These are phyloP conservation scores for Corrigiola litoralis DNA, from an alignment of 179 eudicot species.

Conservation along the genomic window DNA sequence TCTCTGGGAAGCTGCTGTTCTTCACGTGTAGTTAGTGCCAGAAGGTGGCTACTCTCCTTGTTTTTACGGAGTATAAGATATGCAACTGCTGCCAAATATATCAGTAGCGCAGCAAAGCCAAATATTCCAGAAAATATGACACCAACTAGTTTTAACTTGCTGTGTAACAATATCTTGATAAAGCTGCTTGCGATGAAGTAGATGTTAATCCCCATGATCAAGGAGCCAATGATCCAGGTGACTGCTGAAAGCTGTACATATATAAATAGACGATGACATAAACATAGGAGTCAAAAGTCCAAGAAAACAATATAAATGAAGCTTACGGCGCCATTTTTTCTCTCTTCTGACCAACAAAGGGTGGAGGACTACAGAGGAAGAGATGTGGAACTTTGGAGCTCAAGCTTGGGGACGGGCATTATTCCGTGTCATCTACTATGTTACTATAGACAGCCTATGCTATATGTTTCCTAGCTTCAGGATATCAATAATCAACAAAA, in stretches of 20 bases:
- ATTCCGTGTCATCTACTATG: too few species aligned
- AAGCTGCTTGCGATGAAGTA: constrained; percentile 70
- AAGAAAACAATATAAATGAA: neutral
- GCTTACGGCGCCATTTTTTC: too few species aligned
- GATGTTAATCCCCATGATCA: constrained; percentile 83
- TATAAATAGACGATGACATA: neutral
- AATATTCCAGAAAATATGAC: constrained; percentile 57
- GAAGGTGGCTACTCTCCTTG: constrained; percentile 50
- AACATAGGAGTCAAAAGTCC: neutral
- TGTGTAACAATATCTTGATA: constrained; percentile 54
- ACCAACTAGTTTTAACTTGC: constrained; percentile 47
- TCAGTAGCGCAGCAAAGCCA: constrained; percentile 59
- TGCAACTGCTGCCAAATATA: constrained; percentile 68
- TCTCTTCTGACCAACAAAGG: too few species aligned
- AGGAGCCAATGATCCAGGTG: constrained; percentile 81
- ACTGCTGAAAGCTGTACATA: constrained; percentile 63
- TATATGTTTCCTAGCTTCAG: too few species aligned
- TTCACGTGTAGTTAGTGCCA: constrained; percentile 46
- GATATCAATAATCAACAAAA: too few species aligned
- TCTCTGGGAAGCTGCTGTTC: constrained; percentile 60
- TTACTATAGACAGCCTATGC: too few species aligned
- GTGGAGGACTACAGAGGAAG: too few species aligned
- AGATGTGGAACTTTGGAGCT: too few species aligned
- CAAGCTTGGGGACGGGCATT: too few species aligned
- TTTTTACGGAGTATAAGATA: constrained; percentile 73